Evolutionary conservation across 371 early-diverging fungal species (phyloP), one percentile per base, ranked within the genome.

Genomic region (Circinella umbellata): DNA sequence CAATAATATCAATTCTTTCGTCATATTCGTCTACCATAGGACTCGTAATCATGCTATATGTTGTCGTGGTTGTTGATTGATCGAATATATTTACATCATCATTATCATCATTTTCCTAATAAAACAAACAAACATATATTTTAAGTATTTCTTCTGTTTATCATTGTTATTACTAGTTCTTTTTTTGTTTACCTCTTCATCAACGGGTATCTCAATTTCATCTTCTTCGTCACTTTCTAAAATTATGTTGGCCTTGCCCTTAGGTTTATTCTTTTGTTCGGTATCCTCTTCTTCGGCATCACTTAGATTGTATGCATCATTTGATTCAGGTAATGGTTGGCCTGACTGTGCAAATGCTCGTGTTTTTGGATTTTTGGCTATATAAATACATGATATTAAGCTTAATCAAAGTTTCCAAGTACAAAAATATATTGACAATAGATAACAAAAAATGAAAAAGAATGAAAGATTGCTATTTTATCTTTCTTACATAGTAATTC

Each of bases 301-400:
- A 18, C 76, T 76, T 14, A 83, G 61, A 35, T 70, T 64, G 10
- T 69, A 36, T 5, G 60, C 49, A 8, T 66, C 70, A 13, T 42
- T 57, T n/a, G 76, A 75, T 18, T 75, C 77, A 35, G 71, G 64
- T 17, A 75, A 61, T 37, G 77, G 70, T 42, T 69, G 65, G 6
- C 76, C 76, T 10, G 85, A 82, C 38, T 80, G 80, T 17, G 82
- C 85, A 75, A 85, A 85, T 34, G 85, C 85, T 11, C 77, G 75
- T 1, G 85, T 85, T 42, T 80, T 76, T 8, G 82, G 81, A 39
- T 85, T 72, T 4, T 67, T 66, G 10, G 81, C 80, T 76, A 47
- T 15, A 27, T 27, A 27, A 27, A 27, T 27, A 27, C 27, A 27
- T 27, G 27, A 27, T 27, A 27, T 27, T 27, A 27, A 27, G 27